These are phyloP conservation scores for Petasospora rhodanensis DNA, from an alignment of 1,139 yeast genomes.

Conservation along the genomic window DNA sequence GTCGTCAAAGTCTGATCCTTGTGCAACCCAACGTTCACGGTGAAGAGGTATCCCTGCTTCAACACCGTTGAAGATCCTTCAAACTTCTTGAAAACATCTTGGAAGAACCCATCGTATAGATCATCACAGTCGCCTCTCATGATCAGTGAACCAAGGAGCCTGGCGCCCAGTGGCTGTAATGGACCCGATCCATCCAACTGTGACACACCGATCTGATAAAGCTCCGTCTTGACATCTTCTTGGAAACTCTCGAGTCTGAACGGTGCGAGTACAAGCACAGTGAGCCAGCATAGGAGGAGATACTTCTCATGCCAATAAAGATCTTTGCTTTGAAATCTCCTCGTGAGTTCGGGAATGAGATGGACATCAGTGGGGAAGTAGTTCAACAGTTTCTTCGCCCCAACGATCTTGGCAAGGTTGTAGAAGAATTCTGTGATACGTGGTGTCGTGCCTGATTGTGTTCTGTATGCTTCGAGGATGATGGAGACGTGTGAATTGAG, in stretches of 20 bases:
- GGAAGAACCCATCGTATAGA: conserved; percentile 23
- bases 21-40: conserved; percentile 20
- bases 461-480: conserved; percentile 32
- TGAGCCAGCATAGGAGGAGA: conserved; percentile 67
- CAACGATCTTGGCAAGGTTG: conserved; percentile 59
- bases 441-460: not conserved
- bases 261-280: conserved; percentile 66
- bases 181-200: conserved; percentile 42
- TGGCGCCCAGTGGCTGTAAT: conserved; percentile 32
- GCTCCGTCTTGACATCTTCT: conserved; percentile 31
- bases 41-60: conserved; percentile 16
- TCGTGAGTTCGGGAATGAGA: conserved; percentile 38
- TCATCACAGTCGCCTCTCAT: conserved; percentile 23
- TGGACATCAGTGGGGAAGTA: conserved; percentile 59
- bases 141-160: conserved; percentile 28
- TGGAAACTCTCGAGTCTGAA: conserved; percentile 48
- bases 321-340: conserved; percentile 19
- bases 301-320: conserved; percentile 53
- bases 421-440: conserved; percentile 40
- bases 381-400: conserved; percentile 53
- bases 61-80: conserved; percentile 3
- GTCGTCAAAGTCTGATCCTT: conserved; percentile 17
- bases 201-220: conserved; percentile 34
- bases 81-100: conserved; percentile 25
- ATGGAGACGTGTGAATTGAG: conserved; percentile 33